These are phyloP conservation scores for Murraya paniculata DNA, from an alignment of 345 rosid genomes.

Conservation along the genomic window DNA sequence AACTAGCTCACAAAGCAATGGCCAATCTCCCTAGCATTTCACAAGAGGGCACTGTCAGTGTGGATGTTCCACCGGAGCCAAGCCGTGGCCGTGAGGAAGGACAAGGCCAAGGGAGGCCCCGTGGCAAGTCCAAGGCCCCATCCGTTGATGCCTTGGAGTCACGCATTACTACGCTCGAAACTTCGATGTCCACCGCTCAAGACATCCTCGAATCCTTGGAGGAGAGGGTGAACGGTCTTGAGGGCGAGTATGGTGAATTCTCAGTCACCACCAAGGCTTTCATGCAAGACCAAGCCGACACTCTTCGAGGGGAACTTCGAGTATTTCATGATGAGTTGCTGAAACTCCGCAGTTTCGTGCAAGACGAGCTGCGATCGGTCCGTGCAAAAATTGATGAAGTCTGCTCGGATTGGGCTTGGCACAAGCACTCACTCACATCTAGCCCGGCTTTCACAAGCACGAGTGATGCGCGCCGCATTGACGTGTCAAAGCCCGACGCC, in stretches of 20 bases:
- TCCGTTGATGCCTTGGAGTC: no score
- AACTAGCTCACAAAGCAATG: no score
- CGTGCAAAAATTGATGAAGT: no score
- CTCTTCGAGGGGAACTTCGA: accelerated
- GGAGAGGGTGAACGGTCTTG: accelerated
- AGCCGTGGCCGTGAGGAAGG: no score
- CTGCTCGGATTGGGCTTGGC: accelerated
- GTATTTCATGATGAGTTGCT: no score
- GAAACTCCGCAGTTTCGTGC: accelerated
- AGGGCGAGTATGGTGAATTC: no score
- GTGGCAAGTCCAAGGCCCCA: accelerated
- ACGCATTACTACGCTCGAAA: accelerated
- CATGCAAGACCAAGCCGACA: accelerated
- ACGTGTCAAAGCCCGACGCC: accelerated
- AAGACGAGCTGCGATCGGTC: accelerated
- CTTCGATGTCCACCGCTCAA: accelerated
- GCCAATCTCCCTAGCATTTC: accelerated
- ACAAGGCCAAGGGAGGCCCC: accelerated
- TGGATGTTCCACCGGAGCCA: no score
- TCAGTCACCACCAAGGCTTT: accelerated
- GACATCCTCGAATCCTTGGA: accelerated
- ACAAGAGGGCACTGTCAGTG: no score
- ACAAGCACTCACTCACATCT: no score
- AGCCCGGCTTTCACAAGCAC: no score
- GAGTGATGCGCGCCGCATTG: accelerated